These are phyloP conservation scores for Jasminum sambac DNA, from an alignment of 257 asterid genomes.

Conservation along the genomic window DNA sequence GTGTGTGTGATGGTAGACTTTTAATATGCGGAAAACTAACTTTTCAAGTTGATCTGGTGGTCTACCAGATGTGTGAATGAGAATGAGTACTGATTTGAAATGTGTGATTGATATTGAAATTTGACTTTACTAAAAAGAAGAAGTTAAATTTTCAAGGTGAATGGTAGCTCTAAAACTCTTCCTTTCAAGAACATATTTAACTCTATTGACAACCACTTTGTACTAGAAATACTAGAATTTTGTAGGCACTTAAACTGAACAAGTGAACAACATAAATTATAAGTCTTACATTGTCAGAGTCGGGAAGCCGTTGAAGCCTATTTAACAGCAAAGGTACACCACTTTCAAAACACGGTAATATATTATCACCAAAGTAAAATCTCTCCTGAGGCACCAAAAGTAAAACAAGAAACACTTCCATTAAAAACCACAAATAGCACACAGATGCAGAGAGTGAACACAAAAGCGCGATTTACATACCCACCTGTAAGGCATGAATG, in stretches of 20 bases:
- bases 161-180: not conserved
- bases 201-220: slow-evolving; percentile 4
- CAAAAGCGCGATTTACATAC: slow-evolving; percentile 9
- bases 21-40: no score
- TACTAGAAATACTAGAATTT: not conserved
- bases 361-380: slow-evolving; percentile 92
- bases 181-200: not conserved
- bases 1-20: no score
- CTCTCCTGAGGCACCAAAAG: slow-evolving; percentile 62
- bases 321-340: slow-evolving; percentile 87
- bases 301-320: slow-evolving; percentile 93
- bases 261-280: slow-evolving; percentile 19
- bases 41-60: no score
- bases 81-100: no score
- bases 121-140: no score
- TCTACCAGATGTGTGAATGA: no score
- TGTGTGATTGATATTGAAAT: no score
- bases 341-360: slow-evolving; percentile 94
- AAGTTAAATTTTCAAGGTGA: not conserved
- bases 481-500: slow-evolving; percentile 98
- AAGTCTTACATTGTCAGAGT: slow-evolving; percentile 83
- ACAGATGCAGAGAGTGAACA: slow-evolving; percentile 18
- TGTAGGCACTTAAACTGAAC: no score
- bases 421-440: slow-evolving; percentile 17
- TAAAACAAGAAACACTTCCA: slow-evolving; percentile 5